A percentile compares a stretch with the other conserved stretches of the same genome.
Conservation (phyloP, 441 rosid genomes). For the Eutrema salsugineum region DNA sequence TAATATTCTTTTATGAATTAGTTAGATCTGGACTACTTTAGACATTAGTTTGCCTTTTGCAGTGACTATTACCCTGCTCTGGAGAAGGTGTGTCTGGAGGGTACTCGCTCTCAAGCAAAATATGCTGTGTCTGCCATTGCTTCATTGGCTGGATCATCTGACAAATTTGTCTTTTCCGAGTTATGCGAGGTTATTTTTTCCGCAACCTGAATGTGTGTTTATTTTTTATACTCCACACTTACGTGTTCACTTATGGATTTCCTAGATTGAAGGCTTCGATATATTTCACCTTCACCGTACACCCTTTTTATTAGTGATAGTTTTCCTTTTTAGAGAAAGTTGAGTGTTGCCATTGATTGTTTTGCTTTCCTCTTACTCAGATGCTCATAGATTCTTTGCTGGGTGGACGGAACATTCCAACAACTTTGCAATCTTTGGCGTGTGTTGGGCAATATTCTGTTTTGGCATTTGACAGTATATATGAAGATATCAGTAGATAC, state of each 20-base stretch:
- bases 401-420: conserved; percentile 62
- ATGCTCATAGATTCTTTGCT: conserved; percentile 66
- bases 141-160: conserved; percentile 60
- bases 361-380: conserved; percentile 39
- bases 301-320: background rate
- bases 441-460: conserved; percentile 75
- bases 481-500: conserved; percentile 54
- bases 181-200: conserved; percentile 65
- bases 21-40: conserved; percentile 6
- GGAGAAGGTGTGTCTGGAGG: conserved; percentile 68
- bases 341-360: conserved; percentile 18
- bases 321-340: conserved; percentile 8
- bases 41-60: conserved; percentile 27
- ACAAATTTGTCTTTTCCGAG: conserved; percentile 45
- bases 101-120: conserved; percentile 85
- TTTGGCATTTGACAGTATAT: conserved; percentile 55
- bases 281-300: too few relatives aligned
- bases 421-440: conserved; percentile 90
- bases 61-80: conserved; percentile 70
- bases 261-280: background rate
- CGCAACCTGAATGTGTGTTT: background rate
- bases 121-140: conserved; percentile 85
- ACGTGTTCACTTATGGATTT: background rate
- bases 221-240: background rate
- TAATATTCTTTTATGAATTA: background rate